phyloP scores from a whole-genome alignment of 768 basidiomycete species.

The Aureoboletus auriporus region DNA sequence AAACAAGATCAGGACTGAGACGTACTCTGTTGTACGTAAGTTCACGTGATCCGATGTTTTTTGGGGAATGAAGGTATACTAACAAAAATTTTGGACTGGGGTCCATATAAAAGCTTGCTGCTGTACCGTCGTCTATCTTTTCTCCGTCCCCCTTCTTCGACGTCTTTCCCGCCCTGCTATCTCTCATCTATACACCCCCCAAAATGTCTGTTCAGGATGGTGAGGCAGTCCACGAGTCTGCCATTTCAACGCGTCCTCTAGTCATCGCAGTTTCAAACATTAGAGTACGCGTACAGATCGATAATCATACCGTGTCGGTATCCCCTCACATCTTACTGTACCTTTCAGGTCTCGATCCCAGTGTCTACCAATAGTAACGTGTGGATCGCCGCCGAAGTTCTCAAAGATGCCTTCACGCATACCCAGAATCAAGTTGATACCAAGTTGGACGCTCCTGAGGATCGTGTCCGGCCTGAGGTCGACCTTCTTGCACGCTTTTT shows the following conservation, averaged over 20 bases:
- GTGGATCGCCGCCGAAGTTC: constrained; percentile 91
- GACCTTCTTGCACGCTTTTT: constrained; percentile 85
- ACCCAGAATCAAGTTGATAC: constrained; percentile 54
- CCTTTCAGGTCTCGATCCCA: constrained; percentile 72
- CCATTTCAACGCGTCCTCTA: constrained; percentile 34
- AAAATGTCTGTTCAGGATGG: constrained; percentile 34
- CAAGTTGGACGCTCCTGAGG: constrained; percentile 43
- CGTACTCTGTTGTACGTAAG: constrained; percentile 17
- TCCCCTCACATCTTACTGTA: constrained; percentile 1
- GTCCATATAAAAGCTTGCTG: constrained; percentile 18
- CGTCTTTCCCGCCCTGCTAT: background rate
- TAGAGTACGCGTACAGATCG: constrained; percentile 31
- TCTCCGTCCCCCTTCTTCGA: constrained; percentile 2
- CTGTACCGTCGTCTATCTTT: constrained; percentile 3
- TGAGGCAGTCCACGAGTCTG: constrained; percentile 26
- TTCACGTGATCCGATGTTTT: constrained; percentile 28
- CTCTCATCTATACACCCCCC: constrained; percentile 3
- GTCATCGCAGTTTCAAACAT: constrained; percentile 28
- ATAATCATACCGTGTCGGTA: constrained; percentile 1
- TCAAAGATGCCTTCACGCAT: constrained; percentile 84
- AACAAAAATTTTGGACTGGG: constrained; percentile 33
- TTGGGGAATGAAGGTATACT: constrained; percentile 22
- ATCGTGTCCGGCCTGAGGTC: constrained; percentile 63
- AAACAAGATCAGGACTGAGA: constrained; percentile 1
- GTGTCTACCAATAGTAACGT: constrained; percentile 77